A percentile compares a stretch with the other conserved stretches of the same genome.
Conservation (phyloP, 2,329 filamentous ascomycete species). For the Cercospora sesami region DNA sequence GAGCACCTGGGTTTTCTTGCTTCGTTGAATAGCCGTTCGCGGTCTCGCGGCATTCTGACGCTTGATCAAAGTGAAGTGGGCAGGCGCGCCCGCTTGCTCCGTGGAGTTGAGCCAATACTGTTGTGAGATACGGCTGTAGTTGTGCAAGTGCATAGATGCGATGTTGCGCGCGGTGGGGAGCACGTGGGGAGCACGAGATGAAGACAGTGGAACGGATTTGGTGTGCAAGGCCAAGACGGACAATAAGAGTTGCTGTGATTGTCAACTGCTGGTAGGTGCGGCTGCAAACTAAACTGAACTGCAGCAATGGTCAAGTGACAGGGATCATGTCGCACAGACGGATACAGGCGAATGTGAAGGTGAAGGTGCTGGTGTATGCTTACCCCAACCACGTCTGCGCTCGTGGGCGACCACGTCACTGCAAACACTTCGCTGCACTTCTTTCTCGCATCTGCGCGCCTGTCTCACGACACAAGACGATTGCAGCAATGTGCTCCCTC, state of each 20-base stretch:
- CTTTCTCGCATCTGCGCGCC: not conserved
- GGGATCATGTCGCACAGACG: not conserved
- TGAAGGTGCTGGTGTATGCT: constrained; percentile 1
- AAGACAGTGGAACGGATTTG: not conserved
- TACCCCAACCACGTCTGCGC: not conserved
- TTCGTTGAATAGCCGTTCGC: constrained; percentile 23
- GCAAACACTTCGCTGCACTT: not conserved
- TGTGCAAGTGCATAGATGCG: constrained; percentile 14
- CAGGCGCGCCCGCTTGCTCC: not conserved
- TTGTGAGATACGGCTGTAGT: constrained; percentile 7
- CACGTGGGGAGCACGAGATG: not conserved
- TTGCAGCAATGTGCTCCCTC: not conserved
- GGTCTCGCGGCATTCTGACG: constrained; percentile 7
- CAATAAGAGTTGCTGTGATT: not conserved
- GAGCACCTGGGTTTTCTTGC: constrained; percentile 18
- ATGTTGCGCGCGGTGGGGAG: not conserved
- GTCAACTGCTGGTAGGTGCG: not conserved
- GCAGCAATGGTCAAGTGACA: constrained; percentile 1
- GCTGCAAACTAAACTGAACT: not conserved
- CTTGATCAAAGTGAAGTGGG: not conserved
- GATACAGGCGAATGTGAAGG: not conserved
- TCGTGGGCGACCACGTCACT: not conserved
- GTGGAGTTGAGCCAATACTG: constrained; percentile 4
- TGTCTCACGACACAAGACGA: not conserved
- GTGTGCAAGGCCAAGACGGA: not conserved